These are phyloP conservation scores for Pinus albicaulis DNA, from an alignment of 75 land plant species.

Conservation along the genomic window DNA sequence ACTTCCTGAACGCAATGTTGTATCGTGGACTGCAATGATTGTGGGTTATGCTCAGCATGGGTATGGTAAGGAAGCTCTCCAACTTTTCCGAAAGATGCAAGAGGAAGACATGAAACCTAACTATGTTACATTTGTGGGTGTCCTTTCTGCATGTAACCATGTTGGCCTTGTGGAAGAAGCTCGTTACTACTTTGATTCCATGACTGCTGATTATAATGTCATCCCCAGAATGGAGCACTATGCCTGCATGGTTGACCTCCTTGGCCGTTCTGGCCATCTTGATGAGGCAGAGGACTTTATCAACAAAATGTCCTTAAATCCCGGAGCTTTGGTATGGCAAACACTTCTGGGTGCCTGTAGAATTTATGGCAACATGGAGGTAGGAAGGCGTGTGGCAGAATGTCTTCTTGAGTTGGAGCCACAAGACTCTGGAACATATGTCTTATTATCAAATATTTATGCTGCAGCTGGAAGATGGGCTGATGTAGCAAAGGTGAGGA, in stretches of 20 bases:
- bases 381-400: background rate
- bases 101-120: background rate
- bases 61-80: constrained; percentile 12
- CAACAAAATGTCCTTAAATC: background rate
- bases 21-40: constrained; percentile 30
- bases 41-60: constrained; percentile 21
- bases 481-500: constrained; percentile 48
- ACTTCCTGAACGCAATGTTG: constrained; percentile 18
- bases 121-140: background rate
- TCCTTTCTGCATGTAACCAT: background rate
- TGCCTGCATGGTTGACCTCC: constrained; percentile 16
- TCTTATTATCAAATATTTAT: constrained; percentile 60
- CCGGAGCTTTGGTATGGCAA: background rate
- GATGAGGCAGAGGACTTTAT: constrained; percentile 11
- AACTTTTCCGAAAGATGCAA: constrained; percentile 3
- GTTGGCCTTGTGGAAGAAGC: background rate
- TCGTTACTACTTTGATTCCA: background rate
- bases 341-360: background rate
- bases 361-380: background rate
- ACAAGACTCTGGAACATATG: background rate
- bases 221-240: constrained; percentile 7
- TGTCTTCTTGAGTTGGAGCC: background rate
- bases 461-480: constrained; percentile 61
- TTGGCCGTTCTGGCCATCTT: constrained; percentile 13
- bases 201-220: background rate